Evolutionary conservation across 1,284 basidiomycete species (phyloP).

Genomic region (Ustilago hordei): DNA sequence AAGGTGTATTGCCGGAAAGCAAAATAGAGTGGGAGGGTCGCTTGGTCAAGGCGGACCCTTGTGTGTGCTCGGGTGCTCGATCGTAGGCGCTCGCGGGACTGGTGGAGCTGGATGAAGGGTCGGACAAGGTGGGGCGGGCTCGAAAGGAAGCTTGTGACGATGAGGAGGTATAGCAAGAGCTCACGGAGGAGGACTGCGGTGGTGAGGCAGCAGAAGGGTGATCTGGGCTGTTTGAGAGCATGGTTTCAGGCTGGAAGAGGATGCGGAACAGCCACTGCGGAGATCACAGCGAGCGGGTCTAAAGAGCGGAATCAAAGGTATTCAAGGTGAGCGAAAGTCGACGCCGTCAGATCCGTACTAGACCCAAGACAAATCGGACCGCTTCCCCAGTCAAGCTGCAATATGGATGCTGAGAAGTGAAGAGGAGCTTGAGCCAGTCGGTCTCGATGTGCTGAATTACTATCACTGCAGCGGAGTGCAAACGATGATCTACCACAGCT

Average conservation of each 20-base stretch:
- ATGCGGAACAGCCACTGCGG: background rate
- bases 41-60: conserved; percentile 16
- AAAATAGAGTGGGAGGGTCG: conserved; percentile 6
- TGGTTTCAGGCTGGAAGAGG: conserved; percentile 25
- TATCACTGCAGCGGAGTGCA: background rate
- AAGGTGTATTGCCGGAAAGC: background rate
- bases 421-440: background rate
- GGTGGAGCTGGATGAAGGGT: conserved; percentile 43
- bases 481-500: background rate
- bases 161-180: conserved; percentile 48
- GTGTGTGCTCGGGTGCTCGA: conserved; percentile 5
- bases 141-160: conserved; percentile 35
- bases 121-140: conserved; percentile 26
- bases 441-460: background rate
- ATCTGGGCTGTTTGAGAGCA: conserved; percentile 46
- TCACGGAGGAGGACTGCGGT: conserved; percentile 53
- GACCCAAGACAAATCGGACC: background rate
- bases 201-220: conserved; percentile 40
- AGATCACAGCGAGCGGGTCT: background rate
- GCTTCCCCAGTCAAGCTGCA: background rate
- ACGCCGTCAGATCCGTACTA: background rate
- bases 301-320: background rate
- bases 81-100: conserved; percentile 42
- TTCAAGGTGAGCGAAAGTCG: background rate
- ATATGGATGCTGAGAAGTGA: background rate